These are phyloP conservation scores for Guadua angustifolia DNA, from an alignment of 176 grass and related monocot species.

Conservation along the genomic window DNA sequence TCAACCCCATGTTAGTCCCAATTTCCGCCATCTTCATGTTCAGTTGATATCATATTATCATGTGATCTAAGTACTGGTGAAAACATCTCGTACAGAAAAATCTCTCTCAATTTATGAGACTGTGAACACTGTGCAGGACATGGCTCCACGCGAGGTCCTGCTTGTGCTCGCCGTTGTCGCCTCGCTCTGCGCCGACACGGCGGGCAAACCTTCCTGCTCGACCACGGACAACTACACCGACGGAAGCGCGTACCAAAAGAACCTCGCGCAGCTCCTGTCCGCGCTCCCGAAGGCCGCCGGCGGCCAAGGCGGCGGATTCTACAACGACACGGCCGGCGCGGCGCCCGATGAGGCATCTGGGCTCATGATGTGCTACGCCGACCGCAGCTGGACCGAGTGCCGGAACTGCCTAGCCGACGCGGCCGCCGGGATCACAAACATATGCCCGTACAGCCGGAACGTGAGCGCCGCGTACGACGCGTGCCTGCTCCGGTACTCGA, in stretches of 20 bases:
- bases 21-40: no score
- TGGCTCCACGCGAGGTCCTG: no score
- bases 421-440: background rate
- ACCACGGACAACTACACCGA: slow-evolving; percentile 25
- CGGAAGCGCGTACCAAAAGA: slow-evolving; percentile 39
- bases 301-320: slow-evolving; percentile 26
- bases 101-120: no score
- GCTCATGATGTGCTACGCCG: slow-evolving; percentile 43
- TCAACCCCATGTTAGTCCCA: no score
- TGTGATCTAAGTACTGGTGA: no score
- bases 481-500: slow-evolving; percentile 61
- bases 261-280: slow-evolving; percentile 32
- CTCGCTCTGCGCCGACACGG: background rate
- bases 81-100: no score
- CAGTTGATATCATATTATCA: no score
- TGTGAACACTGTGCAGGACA: no score
- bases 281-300: background rate
- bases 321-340: background rate
- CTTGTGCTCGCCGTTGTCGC: background rate
- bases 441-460: slow-evolving; percentile 17
- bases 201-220: background rate
- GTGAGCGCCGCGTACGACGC: background rate
- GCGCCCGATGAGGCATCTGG: slow-evolving; percentile 5
- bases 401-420: background rate
- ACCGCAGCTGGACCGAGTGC: slow-evolving; percentile 21